Percentiles rank a stretch among this genome's conserved stretches.
These are phyloP conservation scores for Cardamine chenopodiifolia DNA, from an alignment of 345 rosid genomes.

Conservation along the genomic window DNA sequence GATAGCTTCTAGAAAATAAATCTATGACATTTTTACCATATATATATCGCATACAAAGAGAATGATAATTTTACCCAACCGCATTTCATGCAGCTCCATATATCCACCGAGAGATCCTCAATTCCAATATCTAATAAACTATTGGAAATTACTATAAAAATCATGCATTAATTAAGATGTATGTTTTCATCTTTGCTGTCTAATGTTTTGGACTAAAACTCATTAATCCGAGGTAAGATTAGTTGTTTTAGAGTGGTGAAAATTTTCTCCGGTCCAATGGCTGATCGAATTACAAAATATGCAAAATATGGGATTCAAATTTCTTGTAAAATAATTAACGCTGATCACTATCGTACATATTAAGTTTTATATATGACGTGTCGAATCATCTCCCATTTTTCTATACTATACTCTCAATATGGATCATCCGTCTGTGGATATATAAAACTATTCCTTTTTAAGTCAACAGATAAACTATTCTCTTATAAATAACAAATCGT, in stretches of 20 bases:
- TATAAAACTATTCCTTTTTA: conserved; percentile 25
- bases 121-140: not conserved
- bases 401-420: conserved; percentile 14
- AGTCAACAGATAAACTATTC: conserved; percentile 14
- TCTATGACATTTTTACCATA: no score
- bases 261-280: not conserved
- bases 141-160: not conserved
- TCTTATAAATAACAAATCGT: not conserved
- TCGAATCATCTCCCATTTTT: conserved; percentile 12
- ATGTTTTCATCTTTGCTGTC: not conserved
- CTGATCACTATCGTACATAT: not conserved
- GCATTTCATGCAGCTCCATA: not conserved
- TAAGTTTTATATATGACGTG: not conserved
- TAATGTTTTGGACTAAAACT: not conserved
- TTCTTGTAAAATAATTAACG: not conserved
- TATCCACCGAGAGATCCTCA: not conserved
- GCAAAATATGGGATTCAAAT: conserved; percentile 1
- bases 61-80: not conserved
- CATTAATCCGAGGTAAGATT: not conserved
- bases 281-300: conserved; percentile 4
- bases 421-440: conserved; percentile 34
- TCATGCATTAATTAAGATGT: no score
- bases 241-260: not conserved
- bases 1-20: no score
- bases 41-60: not conserved